phyloP scores from a whole-genome alignment of 169 alveolate species.

The Eimeria tenella region DNA sequence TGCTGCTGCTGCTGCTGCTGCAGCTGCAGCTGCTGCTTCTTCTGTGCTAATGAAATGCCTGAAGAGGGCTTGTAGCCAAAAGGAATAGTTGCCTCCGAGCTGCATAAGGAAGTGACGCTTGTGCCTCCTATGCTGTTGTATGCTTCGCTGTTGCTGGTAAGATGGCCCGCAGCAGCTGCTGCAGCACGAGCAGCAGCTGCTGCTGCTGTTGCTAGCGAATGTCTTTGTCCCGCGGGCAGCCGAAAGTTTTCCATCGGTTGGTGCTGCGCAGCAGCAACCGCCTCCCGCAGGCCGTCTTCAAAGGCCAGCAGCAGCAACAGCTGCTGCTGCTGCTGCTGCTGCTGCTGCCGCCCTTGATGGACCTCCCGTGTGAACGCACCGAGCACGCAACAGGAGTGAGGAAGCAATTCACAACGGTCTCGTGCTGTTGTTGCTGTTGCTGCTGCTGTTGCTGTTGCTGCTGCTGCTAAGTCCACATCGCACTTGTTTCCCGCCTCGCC shows the following conservation, averaged over 20 bases:
- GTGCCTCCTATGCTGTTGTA: constrained; percentile 2
- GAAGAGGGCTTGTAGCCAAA: background rate
- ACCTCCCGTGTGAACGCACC: no score
- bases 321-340: constrained; percentile 11
- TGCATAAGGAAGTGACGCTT: background rate
- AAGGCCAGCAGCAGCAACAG: background rate
- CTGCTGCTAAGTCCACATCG: background rate
- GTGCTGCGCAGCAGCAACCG: background rate
- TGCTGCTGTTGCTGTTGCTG: background rate
- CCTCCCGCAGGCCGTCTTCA: background rate
- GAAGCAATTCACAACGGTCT: no score
- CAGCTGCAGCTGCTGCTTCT: background rate
- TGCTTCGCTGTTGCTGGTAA: background rate
- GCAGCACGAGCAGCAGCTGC: constrained; percentile 9
- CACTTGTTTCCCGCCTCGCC: no score
- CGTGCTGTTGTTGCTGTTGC: background rate
- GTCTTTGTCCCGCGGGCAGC: background rate
- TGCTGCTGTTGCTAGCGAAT: background rate
- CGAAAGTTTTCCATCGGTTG: background rate
- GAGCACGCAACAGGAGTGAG: no score
- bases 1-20: constrained; percentile 20
- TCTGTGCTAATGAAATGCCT: background rate
- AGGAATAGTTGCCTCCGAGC: background rate
- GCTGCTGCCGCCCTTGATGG: background rate
- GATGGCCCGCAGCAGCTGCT: background rate